phyloP scores from a whole-genome alignment of 495 filamentous ascomycete species.

The Xylaria bambusicola region DNA sequence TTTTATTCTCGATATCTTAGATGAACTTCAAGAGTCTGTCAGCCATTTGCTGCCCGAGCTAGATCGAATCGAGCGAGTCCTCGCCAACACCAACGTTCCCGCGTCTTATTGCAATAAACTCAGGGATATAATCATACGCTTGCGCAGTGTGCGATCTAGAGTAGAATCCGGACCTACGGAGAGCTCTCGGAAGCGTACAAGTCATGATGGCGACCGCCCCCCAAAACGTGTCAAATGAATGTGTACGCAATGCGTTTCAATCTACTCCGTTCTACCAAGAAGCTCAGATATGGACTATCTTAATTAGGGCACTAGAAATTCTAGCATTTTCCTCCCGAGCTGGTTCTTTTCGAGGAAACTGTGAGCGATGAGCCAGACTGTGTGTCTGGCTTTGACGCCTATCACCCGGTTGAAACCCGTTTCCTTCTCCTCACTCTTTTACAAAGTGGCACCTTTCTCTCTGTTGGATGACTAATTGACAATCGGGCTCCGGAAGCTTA shows the following conservation, averaged over 20 bases:
- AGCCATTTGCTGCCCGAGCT: constrained; percentile 25
- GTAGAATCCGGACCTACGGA: neutral
- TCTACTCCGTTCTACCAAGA: neutral
- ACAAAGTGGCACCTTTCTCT: neutral
- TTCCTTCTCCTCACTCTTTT: neutral
- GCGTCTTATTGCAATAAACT: constrained; percentile 20
- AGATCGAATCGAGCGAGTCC: constrained; percentile 15
- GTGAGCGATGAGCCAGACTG: neutral
- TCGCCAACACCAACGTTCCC: constrained; percentile 16
- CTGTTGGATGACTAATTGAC: neutral
- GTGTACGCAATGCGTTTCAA: neutral
- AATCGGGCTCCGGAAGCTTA: constrained; percentile 9
- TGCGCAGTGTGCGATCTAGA: neutral
- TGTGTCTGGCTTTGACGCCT: neutral
- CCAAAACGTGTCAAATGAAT: constrained; percentile 10
- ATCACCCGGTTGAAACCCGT: neutral
- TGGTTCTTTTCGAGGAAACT: neutral
- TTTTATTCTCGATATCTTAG: constrained; percentile 42
- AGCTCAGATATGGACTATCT: neutral
- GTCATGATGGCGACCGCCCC: constrained; percentile 1
- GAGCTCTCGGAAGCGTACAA: constrained; percentile 15
- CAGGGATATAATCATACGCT: constrained; percentile 13
- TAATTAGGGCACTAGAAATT: neutral
- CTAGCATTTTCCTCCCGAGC: neutral
- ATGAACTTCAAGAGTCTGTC: constrained; percentile 35